phyloP scores from a whole-genome alignment of 1,284 basidiomycete species.

The Trametes pubescens region DNA sequence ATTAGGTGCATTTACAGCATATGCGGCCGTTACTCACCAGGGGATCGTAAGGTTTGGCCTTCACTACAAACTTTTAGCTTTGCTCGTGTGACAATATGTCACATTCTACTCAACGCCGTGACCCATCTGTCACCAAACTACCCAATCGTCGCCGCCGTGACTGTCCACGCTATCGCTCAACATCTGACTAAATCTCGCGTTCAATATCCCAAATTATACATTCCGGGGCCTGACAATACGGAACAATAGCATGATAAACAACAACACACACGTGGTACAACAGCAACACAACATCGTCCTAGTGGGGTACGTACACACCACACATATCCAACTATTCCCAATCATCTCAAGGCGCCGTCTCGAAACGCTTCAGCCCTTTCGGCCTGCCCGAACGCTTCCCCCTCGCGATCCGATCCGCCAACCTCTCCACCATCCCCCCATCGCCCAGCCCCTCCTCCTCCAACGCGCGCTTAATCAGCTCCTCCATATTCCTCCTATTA shows the following conservation, averaged over 20 bases:
- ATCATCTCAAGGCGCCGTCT: constrained; percentile 50
- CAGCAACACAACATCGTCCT: constrained; percentile 8
- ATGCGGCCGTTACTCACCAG: no score
- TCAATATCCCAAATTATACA: no score
- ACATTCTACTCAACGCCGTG: no score
- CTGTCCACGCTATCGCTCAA: no score
- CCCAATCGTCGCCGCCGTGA: no score
- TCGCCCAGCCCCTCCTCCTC: constrained; percentile 65
- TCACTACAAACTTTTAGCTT: no score
- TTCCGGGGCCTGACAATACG: no score
- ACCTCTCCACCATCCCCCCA: constrained; percentile 57
- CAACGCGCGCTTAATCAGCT: constrained; percentile 81
- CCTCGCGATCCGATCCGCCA: constrained; percentile 69
- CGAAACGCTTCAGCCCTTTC: constrained; percentile 67
- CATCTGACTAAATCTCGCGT: no score
- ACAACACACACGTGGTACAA: constrained; percentile 4
- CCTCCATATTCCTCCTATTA: constrained; percentile 71
- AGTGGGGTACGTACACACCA: constrained; percentile 23
- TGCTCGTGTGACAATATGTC: no score
- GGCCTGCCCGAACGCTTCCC: constrained; percentile 58
- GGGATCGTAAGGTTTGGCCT: no score
- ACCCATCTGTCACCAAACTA: no score
- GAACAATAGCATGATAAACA: background rate
- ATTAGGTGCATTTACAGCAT: no score
- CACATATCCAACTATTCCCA: background rate